Evolutionary conservation across 306 rosid species (phyloP), one percentile per base, ranked within the genome.

Genomic region (Carpinus fangiana): DNA sequence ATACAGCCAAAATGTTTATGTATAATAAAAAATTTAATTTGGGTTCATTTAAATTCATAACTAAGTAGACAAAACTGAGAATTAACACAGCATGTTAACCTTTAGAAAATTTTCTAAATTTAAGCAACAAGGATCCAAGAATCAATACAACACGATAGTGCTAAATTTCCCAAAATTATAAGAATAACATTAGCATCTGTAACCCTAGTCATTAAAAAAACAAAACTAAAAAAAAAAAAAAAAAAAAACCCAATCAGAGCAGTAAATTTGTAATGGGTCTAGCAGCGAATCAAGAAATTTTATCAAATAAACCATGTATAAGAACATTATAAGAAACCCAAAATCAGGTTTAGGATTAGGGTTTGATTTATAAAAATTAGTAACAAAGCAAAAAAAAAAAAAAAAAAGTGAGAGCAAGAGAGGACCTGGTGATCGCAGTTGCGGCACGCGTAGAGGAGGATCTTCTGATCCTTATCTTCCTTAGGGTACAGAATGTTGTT

Each of bases 401-500:
- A 21, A 48, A 52, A 55, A 10, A 41, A 46, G 56, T 41, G 13
- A 77, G 53, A 67, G 57, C 59, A 75, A 45, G 26, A 9, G 56
- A 62, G 60, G 72, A 93, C 99, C 96, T 91, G 94, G 73, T 95
- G 98, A 81, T 96, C 97, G 56, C 99, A 96, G 82, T 96, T 96
- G 70, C 98, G 97, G 84, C 99, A 96, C 21, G 98, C 99, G 54
- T 87, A 93, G 82, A 93, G 97, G 13, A 95, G 99, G 67, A 80
- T 79, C 85, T 90, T 96, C 65, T 83, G 78, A 0, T 93, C 99
- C 81, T 84, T 91, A 69, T 93, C 98, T 81, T 93, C 99, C 68
- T 96, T 93, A 14, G 99, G 99, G 77, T 96, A 96, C 34, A 96
- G 88, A 84, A 96, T 96, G 86, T 96, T 91, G 88, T 96, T 93